Evolutionary conservation across 306 rosid genomes (phyloP), one percentile per base, ranked within the genome.

Genomic region (Oemleria cerasiformis): DNA sequence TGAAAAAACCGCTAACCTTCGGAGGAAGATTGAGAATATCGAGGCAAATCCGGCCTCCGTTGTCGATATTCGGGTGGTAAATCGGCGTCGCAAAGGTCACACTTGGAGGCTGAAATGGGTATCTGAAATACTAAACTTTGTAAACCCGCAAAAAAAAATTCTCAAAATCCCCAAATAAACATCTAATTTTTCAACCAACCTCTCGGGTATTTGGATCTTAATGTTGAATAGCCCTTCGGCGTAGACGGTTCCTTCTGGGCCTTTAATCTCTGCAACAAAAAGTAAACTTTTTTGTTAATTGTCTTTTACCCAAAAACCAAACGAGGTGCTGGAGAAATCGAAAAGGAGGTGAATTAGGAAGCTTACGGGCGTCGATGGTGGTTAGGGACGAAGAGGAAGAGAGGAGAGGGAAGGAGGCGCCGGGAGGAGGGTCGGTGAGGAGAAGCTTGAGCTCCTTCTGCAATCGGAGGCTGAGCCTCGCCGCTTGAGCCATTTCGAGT

Each of bases 21-120:
- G 80, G 82, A 36, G 83, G 83, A 44, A 82, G 86, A 74, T 78
- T 82, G 58, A 82, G 85, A 74, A 82, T 78, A 68, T 82, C 83
- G 5, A 82, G 77, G 83, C 83, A 82, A 66, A 82, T 78, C 12
- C 85, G 77, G 53, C 85, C 85, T 41, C 82, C 82, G 17, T 20
- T 82, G 64, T 82, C 85, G 68, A 82, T 78, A 62, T 78, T 78
- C 38, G 86, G 86, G 57, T 82, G 86, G 51, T 78, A 82, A 76
- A 78, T 82, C 6, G 75, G 86, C 4, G 86, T 74, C 1, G 77
- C 77, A 47, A 82, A 82, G 1, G 82, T 82, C 55, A 82, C 85
- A 56, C 76, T 74, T 12, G 86, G 86, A 42, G 83, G 86, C 77
- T 78, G 80, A 70, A 78, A 78, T 6, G 86, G 86, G 42, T 82